Base-by-base conservation (phyloP, 805 yeast genomes). In the Barnettozyma wickerhamii region DNA sequence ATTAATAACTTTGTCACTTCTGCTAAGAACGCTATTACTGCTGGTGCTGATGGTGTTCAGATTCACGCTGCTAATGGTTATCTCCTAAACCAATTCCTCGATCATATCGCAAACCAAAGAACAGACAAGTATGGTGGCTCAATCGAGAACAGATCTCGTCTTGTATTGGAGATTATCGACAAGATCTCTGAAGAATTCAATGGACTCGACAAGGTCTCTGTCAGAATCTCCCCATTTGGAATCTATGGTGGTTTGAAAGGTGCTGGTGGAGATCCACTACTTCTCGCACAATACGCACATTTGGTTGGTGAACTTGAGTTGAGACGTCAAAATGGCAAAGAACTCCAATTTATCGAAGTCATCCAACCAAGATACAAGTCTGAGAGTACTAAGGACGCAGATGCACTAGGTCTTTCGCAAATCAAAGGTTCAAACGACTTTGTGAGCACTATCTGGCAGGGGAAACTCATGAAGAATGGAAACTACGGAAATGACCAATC, bases 41-140 rank as follows among this genome's bases (percentile, higher is more conserved):
- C 60, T 10, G 66, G 64, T 31, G 66, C 66, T 37, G 86, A 81
- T 57, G 79, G 78, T 48, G 72, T 83, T 27, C 85, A 83, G 59
- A 64, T 82, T 37, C 88, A 81, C 55, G 67, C 66, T 30, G 87
- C 87, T 15, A 79, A 79, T 56, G 86, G 88, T 9, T 81, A 77
- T 53, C 58, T 82, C 42, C 49, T 77, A 31, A 68, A 72, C 56
- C 75, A 77, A 58, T 80, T 82, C 49, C 52, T 79, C 46, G 74
- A 77, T 30, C 65, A 68, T 7, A 46, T 59, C 7, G 60, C 69
- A 34, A 69, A 70, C 53, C 60, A 70, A 35, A 57, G 70, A 60
- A 66, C 69, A 7, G 81, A 75, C 55, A 64, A 72, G 46, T 76
- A 74, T 49, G 81, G 80, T 43, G 81, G 79, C 3, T 60, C 68